phyloP scores from a whole-genome alignment of 176 grass and related monocot genomes.

The Musa itinerans region DNA sequence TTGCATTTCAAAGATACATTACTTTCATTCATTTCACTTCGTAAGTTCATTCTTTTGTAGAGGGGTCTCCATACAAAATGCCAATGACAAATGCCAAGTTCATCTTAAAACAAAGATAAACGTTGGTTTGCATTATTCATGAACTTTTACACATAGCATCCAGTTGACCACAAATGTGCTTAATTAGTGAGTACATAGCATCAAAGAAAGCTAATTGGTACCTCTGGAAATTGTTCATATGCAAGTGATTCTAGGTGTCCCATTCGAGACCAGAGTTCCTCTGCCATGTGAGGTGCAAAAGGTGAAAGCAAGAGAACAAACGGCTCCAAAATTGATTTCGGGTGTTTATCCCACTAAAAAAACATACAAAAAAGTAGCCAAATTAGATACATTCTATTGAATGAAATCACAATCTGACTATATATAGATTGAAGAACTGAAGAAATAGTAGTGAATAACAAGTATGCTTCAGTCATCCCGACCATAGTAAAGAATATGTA shows the following conservation, averaged over 20 bases:
- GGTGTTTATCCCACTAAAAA: conserved; percentile 65
- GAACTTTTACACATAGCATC: neutral
- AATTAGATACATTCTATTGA: neutral
- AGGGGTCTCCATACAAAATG: neutral
- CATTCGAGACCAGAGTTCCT: conserved; percentile 91
- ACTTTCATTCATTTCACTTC: too few relatives aligned
- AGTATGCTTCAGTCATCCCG: neutral
- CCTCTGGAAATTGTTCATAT: conserved; percentile 74
- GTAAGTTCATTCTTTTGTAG: too few relatives aligned
- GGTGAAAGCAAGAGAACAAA: conserved; percentile 84
- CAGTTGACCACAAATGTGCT: neutral
- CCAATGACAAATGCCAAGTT: neutral
- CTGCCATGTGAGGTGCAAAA: conserved; percentile 80
- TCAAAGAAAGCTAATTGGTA: conserved; percentile 10
- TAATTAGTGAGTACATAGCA: neutral
- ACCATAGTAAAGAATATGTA: neutral
- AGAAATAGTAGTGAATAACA: neutral
- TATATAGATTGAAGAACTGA: neutral
- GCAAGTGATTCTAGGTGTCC: conserved; percentile 63
- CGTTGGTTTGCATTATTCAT: neutral
- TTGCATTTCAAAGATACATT: too few relatives aligned
- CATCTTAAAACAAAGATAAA: neutral
- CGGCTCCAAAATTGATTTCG: conserved; percentile 50
- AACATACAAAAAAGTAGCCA: neutral
- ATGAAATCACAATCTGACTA: neutral